Base-by-base conservation (phyloP, 805 yeast genomes). In the Yarrowia alimentaria region DNA sequence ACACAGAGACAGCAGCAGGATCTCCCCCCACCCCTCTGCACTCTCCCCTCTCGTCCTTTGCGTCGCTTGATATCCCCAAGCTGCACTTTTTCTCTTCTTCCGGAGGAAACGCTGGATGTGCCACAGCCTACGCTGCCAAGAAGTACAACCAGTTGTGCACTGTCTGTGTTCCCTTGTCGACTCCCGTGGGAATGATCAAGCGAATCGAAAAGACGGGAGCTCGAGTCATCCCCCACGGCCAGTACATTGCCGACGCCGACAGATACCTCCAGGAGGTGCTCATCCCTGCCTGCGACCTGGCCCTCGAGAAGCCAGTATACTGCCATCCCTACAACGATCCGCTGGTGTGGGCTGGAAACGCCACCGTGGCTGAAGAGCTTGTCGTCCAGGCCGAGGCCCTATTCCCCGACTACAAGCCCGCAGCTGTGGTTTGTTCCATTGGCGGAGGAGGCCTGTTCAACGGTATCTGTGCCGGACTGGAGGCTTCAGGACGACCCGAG, bases 41-140 rank as follows among this genome's bases (percentile, higher is more conserved):
- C n/a, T n/a, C n/a, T n/a, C n/a, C n/a, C n/a, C n/a, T n/a, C n/a
- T n/a, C n/a, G n/a, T n/a, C n/a, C n/a, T n/a, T n/a, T n/a, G n/a
- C n/a, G n/a, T n/a, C n/a, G n/a, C n/a, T n/a, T n/a, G 11, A 9
- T 12, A n/a, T n/a, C n/a, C n/a, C 37, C 35, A 30, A 30, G 22
- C 59, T 59, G 25, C 67, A 60, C 52, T 64, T 90, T 58, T 84
- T 88, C 65, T 95, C 96, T 0, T 88, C 96, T 58, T 87, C 96
- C 16, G 98, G 96, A 9, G 98, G 98, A 33, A 90, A 90, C 66
- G 97, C 93, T 58, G 98, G 97, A 4, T 95, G 88, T 63, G 98
- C 97, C 57, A 95, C 89, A n/a, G 97, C 97, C 0, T 87, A 68
- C 64, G 84, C 94, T 14, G 94, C 96, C 7, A 79, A 78, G 52